These are phyloP conservation scores for Polyporus arcularius DNA, from an alignment of 768 basidiomycete species.

Conservation along the genomic window DNA sequence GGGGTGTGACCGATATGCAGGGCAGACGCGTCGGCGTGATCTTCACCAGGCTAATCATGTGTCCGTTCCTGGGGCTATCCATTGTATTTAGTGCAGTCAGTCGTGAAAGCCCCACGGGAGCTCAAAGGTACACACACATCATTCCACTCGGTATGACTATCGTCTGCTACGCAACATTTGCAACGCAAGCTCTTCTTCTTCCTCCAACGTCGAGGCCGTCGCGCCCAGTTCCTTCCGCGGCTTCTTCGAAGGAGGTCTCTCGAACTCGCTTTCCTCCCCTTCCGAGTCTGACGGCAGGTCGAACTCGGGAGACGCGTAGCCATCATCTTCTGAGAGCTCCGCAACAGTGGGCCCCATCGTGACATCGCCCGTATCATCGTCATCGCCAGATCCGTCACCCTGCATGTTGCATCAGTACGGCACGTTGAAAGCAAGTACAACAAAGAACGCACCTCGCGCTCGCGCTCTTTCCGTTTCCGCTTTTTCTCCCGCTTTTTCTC, in stretches of 20 bases:
- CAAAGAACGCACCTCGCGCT: slow-evolving; percentile 35
- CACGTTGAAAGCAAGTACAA: not conserved
- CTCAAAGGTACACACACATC: no score
- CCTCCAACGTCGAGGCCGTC: slow-evolving; percentile 9
- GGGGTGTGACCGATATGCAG: no score
- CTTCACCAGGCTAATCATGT: no score
- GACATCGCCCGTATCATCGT: slow-evolving; percentile 17
- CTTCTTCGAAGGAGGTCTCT: slow-evolving; percentile 18
- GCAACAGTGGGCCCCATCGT: slow-evolving; percentile 32
- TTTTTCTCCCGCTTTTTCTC: slow-evolving; percentile 93
- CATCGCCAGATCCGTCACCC: slow-evolving; percentile 21
- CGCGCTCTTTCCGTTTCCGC: slow-evolving; percentile 83
- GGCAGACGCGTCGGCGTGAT: no score
- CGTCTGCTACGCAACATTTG: slow-evolving; percentile 22
- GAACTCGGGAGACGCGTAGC: slow-evolving; percentile 74
- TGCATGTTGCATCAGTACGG: not conserved
- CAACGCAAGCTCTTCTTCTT: slow-evolving; percentile 24
- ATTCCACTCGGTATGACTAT: not conserved
- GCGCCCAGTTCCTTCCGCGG: not conserved
- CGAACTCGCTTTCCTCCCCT: slow-evolving; percentile 2
- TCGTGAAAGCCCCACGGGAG: no score
- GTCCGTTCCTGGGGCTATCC: no score
- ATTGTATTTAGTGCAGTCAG: no score
- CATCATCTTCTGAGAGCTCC: slow-evolving; percentile 46
- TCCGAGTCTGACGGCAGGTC: slow-evolving; percentile 33